Base-by-base conservation (phyloP, 305 asterid genomes). In the Fraxinus paxiana region DNA sequence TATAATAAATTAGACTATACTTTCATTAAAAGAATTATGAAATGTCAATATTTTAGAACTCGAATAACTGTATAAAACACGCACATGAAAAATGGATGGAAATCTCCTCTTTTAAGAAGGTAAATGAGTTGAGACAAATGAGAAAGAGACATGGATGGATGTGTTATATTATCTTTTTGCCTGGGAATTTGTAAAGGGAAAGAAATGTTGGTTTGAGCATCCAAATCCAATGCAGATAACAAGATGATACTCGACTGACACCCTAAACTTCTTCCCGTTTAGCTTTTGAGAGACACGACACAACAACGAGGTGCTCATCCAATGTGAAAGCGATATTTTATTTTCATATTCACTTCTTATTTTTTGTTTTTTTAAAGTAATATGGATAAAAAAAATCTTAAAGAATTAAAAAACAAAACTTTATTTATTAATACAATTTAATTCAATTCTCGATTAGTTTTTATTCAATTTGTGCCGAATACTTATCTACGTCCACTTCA, bases 221-320 rank as follows among this genome's bases (percentile, higher is more conserved):
- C 67, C 54, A 34, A 6, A 56, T 56, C 69, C 28, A 18, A 17
- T 18, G 9, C 70, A 73, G 85, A 34, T 46, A 79, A 71, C 30
- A 59, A 20, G 69, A 59, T 51, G 69, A 59, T 80, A 76, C 37
- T 87, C 81, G 90, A 87, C 91, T 20, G 69, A 59, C 69, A 59
- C 67, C 76, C 69, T 77, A 84, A 78, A 75, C 81, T 70, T 30
- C 79, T 78, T 85, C 77, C 74, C 83, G 86, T 83, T 84, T 71
- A 38, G 84, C 92, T 90, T 90, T 90, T 87, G 69, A 80, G 89
- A 65, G 91, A 90, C 92, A 87, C 46, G 85, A 41, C 15, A 41
- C 48, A 2, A 89, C 91, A 81, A 88, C 90, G 84, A 87, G 84
- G 87, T 31, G 67, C 75, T 74, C 59, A 13, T 46, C 35, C 46